These are phyloP conservation scores for Tetracladium maxilliforme DNA, from an alignment of 2,329 filamentous ascomycete genomes.

Conservation along the genomic window DNA sequence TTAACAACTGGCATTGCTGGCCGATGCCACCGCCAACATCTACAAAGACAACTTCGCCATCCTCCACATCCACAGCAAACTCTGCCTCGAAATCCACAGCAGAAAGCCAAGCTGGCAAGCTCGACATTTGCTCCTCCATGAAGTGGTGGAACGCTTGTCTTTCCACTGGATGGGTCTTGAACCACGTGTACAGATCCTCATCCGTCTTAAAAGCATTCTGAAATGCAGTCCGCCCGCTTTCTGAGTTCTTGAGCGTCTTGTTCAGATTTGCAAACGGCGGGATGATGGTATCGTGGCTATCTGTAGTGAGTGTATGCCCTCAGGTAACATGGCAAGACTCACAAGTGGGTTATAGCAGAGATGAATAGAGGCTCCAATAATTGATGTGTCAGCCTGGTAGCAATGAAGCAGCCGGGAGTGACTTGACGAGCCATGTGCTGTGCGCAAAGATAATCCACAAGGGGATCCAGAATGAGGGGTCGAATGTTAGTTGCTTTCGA, in stretches of 20 bases:
- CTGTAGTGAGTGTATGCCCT: no score
- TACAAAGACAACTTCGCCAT: background rate
- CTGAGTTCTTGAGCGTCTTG: no score
- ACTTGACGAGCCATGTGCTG: conserved; percentile 3
- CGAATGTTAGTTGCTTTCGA: conserved; percentile 2
- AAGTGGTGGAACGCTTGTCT: conserved; percentile 11
- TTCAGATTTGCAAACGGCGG: no score
- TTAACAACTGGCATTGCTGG: conserved; percentile 2
- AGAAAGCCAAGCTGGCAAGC: conserved; percentile 10
- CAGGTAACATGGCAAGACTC: no score
- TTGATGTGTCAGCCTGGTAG: conserved; percentile 2
- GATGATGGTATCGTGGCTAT: background rate
- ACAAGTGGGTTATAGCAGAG: conserved; percentile 3
- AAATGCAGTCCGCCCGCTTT: conserved; percentile 3
- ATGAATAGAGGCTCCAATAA: conserved; percentile 3
- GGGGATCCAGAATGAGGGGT: conserved; percentile 1
- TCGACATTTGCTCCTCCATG: conserved; percentile 11
- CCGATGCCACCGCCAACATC: conserved; percentile 2
- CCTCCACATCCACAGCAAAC: conserved; percentile 1
- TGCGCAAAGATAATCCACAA: conserved; percentile 3
- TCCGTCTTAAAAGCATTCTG: conserved; percentile 2
- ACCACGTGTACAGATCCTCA: conserved; percentile 2
- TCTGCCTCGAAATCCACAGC: conserved; percentile 9
- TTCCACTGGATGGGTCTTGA: conserved; percentile 6
- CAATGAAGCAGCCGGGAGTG: conserved; percentile 2